phyloP scores from a whole-genome alignment of 1,139 yeast species.

The Debaryomycetaceae sp. region DNA sequence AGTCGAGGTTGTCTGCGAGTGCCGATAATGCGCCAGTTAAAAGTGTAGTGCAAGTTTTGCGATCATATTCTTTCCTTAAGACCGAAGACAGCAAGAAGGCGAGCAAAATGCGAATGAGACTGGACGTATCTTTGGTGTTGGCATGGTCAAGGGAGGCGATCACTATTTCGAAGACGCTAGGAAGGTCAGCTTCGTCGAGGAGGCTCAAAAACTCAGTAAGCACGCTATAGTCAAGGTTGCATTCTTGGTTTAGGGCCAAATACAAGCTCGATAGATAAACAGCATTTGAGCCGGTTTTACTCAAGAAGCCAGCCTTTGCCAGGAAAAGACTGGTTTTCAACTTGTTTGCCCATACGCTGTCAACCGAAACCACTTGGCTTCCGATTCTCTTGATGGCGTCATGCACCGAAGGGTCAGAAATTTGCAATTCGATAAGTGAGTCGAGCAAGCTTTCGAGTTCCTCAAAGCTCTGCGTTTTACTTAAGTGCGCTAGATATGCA shows the following conservation, averaged over 20 bases:
- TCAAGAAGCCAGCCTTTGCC: conserved; percentile 19
- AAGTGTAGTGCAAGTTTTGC: conserved; percentile 6
- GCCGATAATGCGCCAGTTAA: conserved; percentile 11
- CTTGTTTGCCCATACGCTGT: too few relatives aligned
- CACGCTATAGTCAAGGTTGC: background rate
- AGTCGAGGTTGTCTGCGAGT: conserved; percentile 3
- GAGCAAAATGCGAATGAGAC: conserved; percentile 9
- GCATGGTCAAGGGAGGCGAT: too few relatives aligned
- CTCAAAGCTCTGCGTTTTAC: too few relatives aligned
- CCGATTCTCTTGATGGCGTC: too few relatives aligned
- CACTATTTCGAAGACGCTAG: conserved; percentile 9
- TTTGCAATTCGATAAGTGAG: too few relatives aligned
- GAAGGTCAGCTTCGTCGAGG: conserved; percentile 10
- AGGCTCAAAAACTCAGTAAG: conserved; percentile 9
- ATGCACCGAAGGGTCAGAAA: too few relatives aligned
- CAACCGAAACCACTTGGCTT: too few relatives aligned
- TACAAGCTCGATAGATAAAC: conserved; percentile 17
- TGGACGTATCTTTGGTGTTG: too few relatives aligned
- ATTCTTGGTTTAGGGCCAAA: conserved; percentile 14
- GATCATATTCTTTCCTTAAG: conserved; percentile 9
- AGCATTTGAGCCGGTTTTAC: conserved; percentile 11
- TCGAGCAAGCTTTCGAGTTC: too few relatives aligned
- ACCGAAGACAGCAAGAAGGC: conserved; percentile 6
- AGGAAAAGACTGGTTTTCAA: conserved; percentile 23
- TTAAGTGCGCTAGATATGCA: too few relatives aligned